Evolutionary conservation across 2,329 filamentous ascomycete species (phyloP).

Genomic region (Cladorrhinum sp.): DNA sequence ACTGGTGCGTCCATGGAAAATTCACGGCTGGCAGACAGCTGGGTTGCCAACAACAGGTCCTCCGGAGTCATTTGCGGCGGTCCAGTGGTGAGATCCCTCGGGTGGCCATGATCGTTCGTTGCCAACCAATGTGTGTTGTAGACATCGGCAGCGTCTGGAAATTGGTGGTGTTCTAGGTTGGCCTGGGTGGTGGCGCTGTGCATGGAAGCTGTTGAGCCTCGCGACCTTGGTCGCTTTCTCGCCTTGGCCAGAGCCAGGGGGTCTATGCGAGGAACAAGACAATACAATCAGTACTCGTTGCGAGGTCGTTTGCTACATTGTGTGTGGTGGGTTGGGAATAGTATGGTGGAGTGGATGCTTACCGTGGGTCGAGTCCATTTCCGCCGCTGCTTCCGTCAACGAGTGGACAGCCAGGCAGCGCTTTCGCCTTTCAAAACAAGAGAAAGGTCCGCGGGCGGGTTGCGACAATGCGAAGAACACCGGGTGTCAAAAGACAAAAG

Average conservation of each 20-base stretch:
- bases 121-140: slow-evolving; percentile 51
- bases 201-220: slow-evolving; percentile 55
- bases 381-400: slow-evolving; percentile 16
- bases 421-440: slow-evolving; percentile 22
- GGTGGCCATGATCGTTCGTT: slow-evolving; percentile 40
- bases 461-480: slow-evolving; percentile 16
- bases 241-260: slow-evolving; percentile 39
- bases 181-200: slow-evolving; percentile 53
- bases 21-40: slow-evolving; percentile 50
- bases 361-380: slow-evolving; percentile 32
- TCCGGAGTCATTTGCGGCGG: slow-evolving; percentile 52
- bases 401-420: slow-evolving; percentile 16
- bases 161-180: slow-evolving; percentile 46
- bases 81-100: slow-evolving; percentile 42
- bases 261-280: slow-evolving; percentile 27
- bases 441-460: slow-evolving; percentile 7
- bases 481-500: slow-evolving; percentile 5
- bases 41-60: slow-evolving; percentile 57
- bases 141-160: slow-evolving; percentile 42
- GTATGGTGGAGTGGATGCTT: slow-evolving; percentile 21
- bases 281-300: background rate
- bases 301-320: background rate
- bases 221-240: slow-evolving; percentile 51
- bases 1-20: slow-evolving; percentile 51
- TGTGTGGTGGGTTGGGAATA: background rate